phyloP scores from a whole-genome alignment of 228 moss, liverwort and hornwort genomes.

The Sphagnum fallax region DNA sequence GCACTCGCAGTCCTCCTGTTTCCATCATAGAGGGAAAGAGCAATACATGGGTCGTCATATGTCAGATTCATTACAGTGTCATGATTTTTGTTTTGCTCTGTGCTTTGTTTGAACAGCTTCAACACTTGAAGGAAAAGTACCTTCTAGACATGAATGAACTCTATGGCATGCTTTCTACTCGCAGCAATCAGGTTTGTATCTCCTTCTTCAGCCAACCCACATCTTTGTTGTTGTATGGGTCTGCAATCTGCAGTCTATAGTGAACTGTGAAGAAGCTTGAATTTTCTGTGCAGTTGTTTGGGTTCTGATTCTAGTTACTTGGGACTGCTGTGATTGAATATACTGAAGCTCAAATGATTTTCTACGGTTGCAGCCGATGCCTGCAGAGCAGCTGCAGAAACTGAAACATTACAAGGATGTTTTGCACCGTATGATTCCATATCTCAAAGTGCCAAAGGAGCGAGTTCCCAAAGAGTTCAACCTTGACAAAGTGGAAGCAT shows the following conservation, averaged over 20 bases:
- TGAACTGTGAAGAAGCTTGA: background rate
- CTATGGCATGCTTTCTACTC: conserved; percentile 27
- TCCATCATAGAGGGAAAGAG: background rate
- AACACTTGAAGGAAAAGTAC: conserved; percentile 48
- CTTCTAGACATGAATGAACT: conserved; percentile 54
- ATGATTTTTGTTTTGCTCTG: background rate
- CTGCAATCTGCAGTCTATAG: no score
- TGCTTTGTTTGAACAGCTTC: conserved; percentile 33
- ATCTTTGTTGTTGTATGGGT: background rate
- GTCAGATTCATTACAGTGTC: no score
- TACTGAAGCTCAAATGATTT: background rate
- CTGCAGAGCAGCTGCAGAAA: conserved; percentile 84
- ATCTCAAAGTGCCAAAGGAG: conserved; percentile 62
- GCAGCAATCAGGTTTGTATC: conserved; percentile 34
- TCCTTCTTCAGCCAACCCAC: background rate
- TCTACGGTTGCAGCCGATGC: conserved; percentile 54
- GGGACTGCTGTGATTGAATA: background rate
- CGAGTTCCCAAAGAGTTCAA: conserved; percentile 77
- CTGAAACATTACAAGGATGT: conserved; percentile 92
- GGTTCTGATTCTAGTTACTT: background rate
- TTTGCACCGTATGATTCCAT: conserved; percentile 83
- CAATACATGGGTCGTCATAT: no score
- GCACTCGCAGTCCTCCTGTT: background rate
- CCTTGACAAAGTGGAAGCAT: conserved; percentile 74
- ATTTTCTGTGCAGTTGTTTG: background rate